These are phyloP conservation scores for Prunus persica DNA, from an alignment of 306 rosid species.

Conservation along the genomic window DNA sequence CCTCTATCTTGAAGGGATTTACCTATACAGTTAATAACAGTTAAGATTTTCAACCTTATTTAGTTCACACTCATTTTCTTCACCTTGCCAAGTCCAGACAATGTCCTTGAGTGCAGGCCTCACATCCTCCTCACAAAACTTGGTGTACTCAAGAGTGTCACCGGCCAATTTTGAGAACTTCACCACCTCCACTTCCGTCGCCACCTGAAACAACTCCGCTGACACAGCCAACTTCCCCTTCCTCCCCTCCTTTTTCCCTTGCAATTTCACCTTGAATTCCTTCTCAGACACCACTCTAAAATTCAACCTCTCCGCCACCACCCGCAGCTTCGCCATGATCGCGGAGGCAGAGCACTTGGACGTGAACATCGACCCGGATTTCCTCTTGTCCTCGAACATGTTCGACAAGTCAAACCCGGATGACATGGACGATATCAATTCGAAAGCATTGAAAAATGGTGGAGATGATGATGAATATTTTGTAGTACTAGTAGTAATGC, in stretches of 20 bases:
- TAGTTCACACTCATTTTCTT: constrained; percentile 1
- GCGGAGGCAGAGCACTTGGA: constrained; percentile 62
- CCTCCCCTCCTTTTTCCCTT: constrained; percentile 58
- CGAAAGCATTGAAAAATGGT: constrained; percentile 74
- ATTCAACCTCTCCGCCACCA: constrained; percentile 42
- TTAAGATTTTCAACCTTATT: neutral
- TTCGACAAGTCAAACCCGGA: constrained; percentile 68
- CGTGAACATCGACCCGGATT: constrained; percentile 48
- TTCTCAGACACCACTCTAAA: constrained; percentile 43
- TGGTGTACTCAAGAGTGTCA: constrained; percentile 62
- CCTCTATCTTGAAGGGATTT: neutral
- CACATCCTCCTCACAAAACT: constrained; percentile 63
- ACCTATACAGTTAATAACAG: neutral
- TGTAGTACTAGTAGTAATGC: constrained; percentile 17
- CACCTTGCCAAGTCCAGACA: constrained; percentile 96
- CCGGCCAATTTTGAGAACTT: constrained; percentile 63
- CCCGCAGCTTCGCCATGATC: constrained; percentile 47
- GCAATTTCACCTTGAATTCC: constrained; percentile 58
- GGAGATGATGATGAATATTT: constrained; percentile 14
- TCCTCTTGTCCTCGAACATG: constrained; percentile 65
- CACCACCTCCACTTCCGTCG: constrained; percentile 69
- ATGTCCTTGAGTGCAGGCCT: constrained; percentile 84
- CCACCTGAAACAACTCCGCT: constrained; percentile 67
- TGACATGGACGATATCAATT: constrained; percentile 71
- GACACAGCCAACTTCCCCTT: constrained; percentile 64